These are phyloP conservation scores for Trichaptum fuscoviolaceum DNA, from an alignment of 768 basidiomycete species.

Conservation along the genomic window DNA sequence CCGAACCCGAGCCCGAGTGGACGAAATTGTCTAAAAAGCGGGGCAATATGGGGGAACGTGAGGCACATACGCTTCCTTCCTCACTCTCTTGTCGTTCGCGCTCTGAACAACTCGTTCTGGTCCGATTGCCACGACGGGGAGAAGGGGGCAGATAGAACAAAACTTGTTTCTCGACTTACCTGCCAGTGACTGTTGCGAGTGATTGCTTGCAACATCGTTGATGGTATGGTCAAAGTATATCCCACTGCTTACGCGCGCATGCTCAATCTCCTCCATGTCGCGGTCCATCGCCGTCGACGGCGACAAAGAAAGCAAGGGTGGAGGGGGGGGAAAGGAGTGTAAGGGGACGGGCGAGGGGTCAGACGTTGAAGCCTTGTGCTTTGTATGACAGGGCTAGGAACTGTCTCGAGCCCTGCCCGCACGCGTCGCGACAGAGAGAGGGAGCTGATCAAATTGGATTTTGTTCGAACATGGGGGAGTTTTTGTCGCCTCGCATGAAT, in stretches of 20 bases:
- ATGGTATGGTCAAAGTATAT: conserved; percentile 23
- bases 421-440: not conserved
- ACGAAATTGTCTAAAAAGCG: conserved; percentile 4
- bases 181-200: conserved; percentile 13
- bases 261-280: conserved; percentile 34
- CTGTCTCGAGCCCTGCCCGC: conserved; percentile 2
- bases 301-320: conserved; percentile 40
- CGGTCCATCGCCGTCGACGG: conserved; percentile 45
- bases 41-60: not conserved
- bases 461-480: not conserved
- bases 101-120: not conserved
- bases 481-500: conserved; percentile 17
- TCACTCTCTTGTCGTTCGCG: not conserved
- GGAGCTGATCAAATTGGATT: not conserved
- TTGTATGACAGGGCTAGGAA: conserved; percentile 14
- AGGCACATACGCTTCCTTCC: not conserved
- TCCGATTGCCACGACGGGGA: not conserved
- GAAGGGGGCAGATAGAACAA: not conserved
- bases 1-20: conserved; percentile 8
- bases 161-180: conserved; percentile 10
- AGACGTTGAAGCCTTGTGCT: conserved; percentile 44
- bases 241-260: conserved; percentile 32
- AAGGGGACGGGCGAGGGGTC: conserved; percentile 59
- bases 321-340: conserved; percentile 49
- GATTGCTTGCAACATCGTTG: conserved; percentile 12